Conservation (phyloP, 2,329 filamentous ascomycete species). For the Pseudogymnoascus sp. region DNA sequence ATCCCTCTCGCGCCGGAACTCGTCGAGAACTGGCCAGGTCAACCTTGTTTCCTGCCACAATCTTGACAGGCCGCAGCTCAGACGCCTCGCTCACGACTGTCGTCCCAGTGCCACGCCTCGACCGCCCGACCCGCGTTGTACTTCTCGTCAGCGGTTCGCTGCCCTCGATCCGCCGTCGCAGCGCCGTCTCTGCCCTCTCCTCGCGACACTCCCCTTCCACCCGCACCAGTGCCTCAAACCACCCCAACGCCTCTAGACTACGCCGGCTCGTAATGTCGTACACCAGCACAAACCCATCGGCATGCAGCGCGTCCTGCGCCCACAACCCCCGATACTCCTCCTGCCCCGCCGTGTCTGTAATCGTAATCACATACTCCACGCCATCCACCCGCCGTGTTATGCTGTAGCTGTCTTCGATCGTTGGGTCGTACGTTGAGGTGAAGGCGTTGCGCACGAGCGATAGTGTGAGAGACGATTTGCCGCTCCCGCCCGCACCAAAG, state of each 20-base stretch:
- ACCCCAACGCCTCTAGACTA: conserved; percentile 62
- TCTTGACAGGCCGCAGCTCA: conserved; percentile 62
- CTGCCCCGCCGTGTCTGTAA: conserved; percentile 82
- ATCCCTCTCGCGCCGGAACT: conserved; percentile 59
- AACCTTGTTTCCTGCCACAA: conserved; percentile 81
- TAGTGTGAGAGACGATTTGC: conserved; percentile 78
- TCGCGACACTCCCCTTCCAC: conserved; percentile 46
- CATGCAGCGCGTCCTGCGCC: conserved; percentile 68
- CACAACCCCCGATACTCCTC: conserved; percentile 86
- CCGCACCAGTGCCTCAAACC: conserved; percentile 77
- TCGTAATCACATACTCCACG: conserved; percentile 63
- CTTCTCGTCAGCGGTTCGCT: conserved; percentile 10
- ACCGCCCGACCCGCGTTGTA: conserved; percentile 11
- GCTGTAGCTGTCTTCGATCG: conserved; percentile 77
- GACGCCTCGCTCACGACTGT: conserved; percentile 26
- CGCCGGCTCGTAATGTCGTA: conserved; percentile 73
- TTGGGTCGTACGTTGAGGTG: conserved; percentile 76
- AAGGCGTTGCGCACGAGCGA: conserved; percentile 75
- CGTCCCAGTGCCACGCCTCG: conserved; percentile 20
- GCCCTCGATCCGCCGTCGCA: conserved; percentile 39
- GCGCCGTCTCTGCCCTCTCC: conserved; percentile 47
- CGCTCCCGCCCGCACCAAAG: conserved; percentile 77
- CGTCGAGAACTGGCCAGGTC: conserved; percentile 63
- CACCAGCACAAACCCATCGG: conserved; percentile 76
- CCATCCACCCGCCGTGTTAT: conserved; percentile 75